Conservation (phyloP, 495 filamentous ascomycete genomes). For the Aspergillus sparsus region DNA sequence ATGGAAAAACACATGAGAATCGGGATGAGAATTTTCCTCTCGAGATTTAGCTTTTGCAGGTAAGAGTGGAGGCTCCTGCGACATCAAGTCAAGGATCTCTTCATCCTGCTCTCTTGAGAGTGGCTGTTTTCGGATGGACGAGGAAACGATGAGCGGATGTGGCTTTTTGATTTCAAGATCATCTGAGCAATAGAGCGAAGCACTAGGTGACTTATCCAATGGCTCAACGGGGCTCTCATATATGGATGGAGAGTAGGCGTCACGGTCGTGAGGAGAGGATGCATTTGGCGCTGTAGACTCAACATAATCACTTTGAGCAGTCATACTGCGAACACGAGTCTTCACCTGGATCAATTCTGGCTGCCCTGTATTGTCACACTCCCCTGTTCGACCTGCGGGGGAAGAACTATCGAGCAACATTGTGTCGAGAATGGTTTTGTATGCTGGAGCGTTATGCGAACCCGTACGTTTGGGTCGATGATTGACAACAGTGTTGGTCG, state of each 20-base stretch:
- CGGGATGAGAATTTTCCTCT: conserved; percentile 4
- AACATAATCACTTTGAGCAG: conserved; percentile 8
- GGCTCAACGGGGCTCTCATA: conserved; percentile 5
- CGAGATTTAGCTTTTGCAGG: conserved; percentile 7
- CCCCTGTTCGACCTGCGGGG: conserved; percentile 22
- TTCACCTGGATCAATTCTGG: conserved; percentile 16
- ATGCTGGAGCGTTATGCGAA: background rate
- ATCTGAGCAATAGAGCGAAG: conserved; percentile 1
- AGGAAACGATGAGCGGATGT: conserved; percentile 24
- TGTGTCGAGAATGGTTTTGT: conserved; percentile 11
- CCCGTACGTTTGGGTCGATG: conserved; percentile 5
- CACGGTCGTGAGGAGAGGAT: background rate
- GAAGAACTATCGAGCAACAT: conserved; percentile 25
- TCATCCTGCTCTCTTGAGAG: conserved; percentile 1
- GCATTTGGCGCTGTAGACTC: background rate
- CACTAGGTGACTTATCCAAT: background rate
- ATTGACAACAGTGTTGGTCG: conserved; percentile 7
- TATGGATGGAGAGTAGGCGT: conserved; percentile 19
- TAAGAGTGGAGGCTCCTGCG: conserved; percentile 4
- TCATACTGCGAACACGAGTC: conserved; percentile 18
- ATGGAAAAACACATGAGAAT: background rate
- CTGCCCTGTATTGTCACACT: conserved; percentile 20
- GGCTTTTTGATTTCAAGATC: conserved; percentile 2
- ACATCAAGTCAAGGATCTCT: background rate
- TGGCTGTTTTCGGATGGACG: background rate